Evolutionary conservation across 345 rosid genomes (phyloP), one percentile per base, ranked within the genome.

Genomic region (Pistacia atlantica): DNA sequence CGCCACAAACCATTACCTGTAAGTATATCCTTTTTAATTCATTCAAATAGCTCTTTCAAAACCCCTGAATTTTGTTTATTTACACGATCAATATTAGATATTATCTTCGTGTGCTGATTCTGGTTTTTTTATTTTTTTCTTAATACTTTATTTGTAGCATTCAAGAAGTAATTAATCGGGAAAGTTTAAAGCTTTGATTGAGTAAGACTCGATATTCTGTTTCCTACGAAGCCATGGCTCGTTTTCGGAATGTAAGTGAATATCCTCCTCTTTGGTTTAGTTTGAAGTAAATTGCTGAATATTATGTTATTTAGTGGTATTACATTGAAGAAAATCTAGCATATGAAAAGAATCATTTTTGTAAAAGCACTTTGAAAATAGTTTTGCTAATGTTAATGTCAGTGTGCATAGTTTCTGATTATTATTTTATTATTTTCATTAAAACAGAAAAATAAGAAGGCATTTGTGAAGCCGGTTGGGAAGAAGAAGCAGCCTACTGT

Each of bases 371-470:
- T 12, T 12, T 4, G 57, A 54, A 54, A 42, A 42, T 42, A 5
- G 46, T 5, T 42, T 42, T 7, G 46, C 8, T 42, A 5, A 42
- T 5, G 46, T 42, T 42, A 42, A 42, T 5, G 46, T 42, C 1
- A 42, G 8, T 7, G 1, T 35, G 22, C 33, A 56, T 16, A 67
- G 37, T 61, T 46, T 65, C 16, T 35, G 48, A 60, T 61, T 64
- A 56, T 70, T 76, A 62, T 69, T 3, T 61, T 64, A 56, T 70
- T 76, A 62, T 69, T 3, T 76, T 45, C 57, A 70, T 48, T 14
- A 79, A 75, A 81, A 55, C 85, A 95, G 96, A 86, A 80, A 64
- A 90, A 82, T 84, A 84, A 80, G 73, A 93, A 84, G 86, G 87
- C 78, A 8, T 77, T 75, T 58, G 87, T 84, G 82, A 96, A 90